These are phyloP conservation scores for Balansia obtecta DNA, from an alignment of 2,329 filamentous ascomycete species.

Conservation along the genomic window DNA sequence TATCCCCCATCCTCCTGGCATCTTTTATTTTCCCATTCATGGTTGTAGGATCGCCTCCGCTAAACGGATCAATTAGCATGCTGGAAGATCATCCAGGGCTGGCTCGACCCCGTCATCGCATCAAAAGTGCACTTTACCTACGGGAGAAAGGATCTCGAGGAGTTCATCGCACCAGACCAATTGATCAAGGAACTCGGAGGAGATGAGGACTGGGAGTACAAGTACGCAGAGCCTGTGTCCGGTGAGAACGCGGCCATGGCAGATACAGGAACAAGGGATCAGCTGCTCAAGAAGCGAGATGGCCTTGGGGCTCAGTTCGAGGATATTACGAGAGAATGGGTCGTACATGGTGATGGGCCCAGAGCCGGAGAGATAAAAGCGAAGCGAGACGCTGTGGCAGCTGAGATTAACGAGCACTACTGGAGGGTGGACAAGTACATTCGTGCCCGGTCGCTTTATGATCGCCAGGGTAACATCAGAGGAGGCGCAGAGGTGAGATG, in stretches of 20 bases:
- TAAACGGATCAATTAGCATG: conserved; percentile 13
- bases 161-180: conserved; percentile 49
- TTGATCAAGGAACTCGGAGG: conserved; percentile 47
- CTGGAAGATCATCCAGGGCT: conserved; percentile 57
- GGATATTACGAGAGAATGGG: conserved; percentile 44
- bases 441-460: conserved; percentile 48
- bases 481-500: conserved; percentile 1
- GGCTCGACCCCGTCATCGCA: conserved; percentile 65
- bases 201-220: conserved; percentile 54
- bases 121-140: conserved; percentile 60
- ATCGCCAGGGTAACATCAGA: conserved; percentile 26
- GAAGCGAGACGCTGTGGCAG: conserved; percentile 35
- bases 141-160: conserved; percentile 45
- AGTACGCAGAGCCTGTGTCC: conserved; percentile 45
- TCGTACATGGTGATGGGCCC: conserved; percentile 21
- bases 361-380: conserved; percentile 10
- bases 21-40: not conserved
- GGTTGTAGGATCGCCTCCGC: not conserved
- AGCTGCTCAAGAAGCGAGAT: conserved; percentile 38
- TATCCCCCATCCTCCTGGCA: not conserved
- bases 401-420: conserved; percentile 46
- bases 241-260: conserved; percentile 48
- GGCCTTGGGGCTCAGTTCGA: conserved; percentile 46
- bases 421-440: conserved; percentile 61
- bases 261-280: conserved; percentile 27